A percentile compares a stretch with the other conserved stretches of the same genome.
These are phyloP conservation scores for Fusarium lateritium DNA, from an alignment of 2,329 filamentous ascomycete species.

Conservation along the genomic window DNA sequence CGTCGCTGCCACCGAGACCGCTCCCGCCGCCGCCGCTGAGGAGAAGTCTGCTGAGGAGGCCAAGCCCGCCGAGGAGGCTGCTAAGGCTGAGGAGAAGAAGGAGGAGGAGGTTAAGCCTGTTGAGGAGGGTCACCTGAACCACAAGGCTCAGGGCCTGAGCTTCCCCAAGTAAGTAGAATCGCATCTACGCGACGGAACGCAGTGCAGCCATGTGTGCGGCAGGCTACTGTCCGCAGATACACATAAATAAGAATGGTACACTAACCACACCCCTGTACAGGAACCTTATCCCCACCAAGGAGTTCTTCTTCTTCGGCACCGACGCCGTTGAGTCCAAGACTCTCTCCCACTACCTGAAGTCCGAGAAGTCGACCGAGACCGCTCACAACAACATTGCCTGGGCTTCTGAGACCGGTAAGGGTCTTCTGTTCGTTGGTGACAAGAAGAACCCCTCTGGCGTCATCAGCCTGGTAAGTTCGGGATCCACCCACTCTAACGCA, in stretches of 20 bases:
- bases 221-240: background rate
- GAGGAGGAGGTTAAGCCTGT: slow-evolving; percentile 77
- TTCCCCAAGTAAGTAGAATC: slow-evolving; percentile 83
- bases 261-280: slow-evolving; percentile 61
- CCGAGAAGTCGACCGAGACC: slow-evolving; percentile 84
- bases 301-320: slow-evolving; percentile 89
- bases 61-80: slow-evolving; percentile 60
- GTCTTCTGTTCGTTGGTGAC: slow-evolving; percentile 91
- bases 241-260: background rate
- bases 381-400: slow-evolving; percentile 88
- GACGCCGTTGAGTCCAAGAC: slow-evolving; percentile 82
- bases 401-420: slow-evolving; percentile 95
- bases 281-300: slow-evolving; percentile 92
- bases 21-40: slow-evolving; percentile 55
- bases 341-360: slow-evolving; percentile 83
- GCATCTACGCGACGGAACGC: too few species aligned
- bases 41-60: slow-evolving; percentile 62
- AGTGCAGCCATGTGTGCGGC: background rate
- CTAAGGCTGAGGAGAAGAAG: slow-evolving; percentile 60
- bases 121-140: slow-evolving; percentile 86
- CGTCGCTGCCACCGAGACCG: slow-evolving; percentile 53
- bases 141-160: slow-evolving; percentile 88
- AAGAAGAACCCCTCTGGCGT: slow-evolving; percentile 86
- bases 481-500: slow-evolving; percentile 36
- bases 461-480: slow-evolving; percentile 82